Percentiles rank a stretch among this genome's conserved stretches.
Conservation (phyloP, 2,329 filamentous ascomycete genomes). For the Xylariaceae sp. region DNA sequence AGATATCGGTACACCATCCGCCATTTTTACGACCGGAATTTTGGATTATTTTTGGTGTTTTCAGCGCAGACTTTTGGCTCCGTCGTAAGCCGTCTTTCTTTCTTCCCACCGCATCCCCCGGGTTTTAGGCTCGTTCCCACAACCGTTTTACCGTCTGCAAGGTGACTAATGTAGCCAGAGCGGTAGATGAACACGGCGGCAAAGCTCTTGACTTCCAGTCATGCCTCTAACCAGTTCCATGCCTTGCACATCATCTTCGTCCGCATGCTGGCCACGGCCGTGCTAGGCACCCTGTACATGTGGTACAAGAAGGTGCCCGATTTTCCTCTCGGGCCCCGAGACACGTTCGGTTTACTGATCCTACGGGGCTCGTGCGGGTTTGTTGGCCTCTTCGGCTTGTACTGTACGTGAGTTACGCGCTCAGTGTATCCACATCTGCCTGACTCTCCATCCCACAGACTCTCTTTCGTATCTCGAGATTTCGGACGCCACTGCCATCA, state of each 20-base stretch:
- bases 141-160: conserved; percentile 2
- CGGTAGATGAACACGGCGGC: conserved; percentile 38
- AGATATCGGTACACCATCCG: conserved; percentile 14
- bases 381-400: conserved; percentile 60
- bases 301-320: conserved; percentile 44
- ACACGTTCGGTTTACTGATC: conserved; percentile 57
- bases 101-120: neutral
- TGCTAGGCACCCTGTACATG: conserved; percentile 36
- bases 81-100: conserved; percentile 26
- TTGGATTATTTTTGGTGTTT: conserved; percentile 37
- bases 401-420: conserved; percentile 28
- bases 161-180: conserved; percentile 7
- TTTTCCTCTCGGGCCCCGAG: conserved; percentile 61
- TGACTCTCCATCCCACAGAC: conserved; percentile 28
- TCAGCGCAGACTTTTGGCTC: conserved; percentile 37
- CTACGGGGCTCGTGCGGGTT: conserved; percentile 58
- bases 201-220: conserved; percentile 28
- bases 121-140: neutral
- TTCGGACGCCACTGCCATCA: conserved; percentile 73
- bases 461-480: conserved; percentile 63
- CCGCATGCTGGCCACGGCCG: conserved; percentile 35
- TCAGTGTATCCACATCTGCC: conserved; percentile 1
- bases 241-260: conserved; percentile 40
- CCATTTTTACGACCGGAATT: conserved; percentile 43
- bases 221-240: conserved; percentile 33